Base-by-base conservation (phyloP, 768 basidiomycete genomes). In the Krasilnikovozyma curviuscula region DNA sequence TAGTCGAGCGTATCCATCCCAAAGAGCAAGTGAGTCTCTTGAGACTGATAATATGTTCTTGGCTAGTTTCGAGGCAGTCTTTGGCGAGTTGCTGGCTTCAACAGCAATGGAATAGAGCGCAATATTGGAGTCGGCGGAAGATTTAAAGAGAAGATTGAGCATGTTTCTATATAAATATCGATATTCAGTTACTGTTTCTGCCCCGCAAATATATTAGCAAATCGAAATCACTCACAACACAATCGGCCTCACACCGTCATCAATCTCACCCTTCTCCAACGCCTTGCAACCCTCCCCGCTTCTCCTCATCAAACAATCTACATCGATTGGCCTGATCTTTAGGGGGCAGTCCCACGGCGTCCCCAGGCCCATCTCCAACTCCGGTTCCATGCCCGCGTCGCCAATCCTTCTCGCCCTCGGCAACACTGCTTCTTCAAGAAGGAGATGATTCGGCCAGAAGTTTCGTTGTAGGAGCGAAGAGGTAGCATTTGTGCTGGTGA, bases 1-100 rank as follows among this genome's bases (percentile, higher is more conserved):
- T 34, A 65, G 61, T 2, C 63, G 53, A 12, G 68, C 67, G 54
- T 67, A 68, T 1, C 57, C 63, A 41, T 67, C 62, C 66, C 67
- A 69, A 7, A 68, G 57, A 0, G 54, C 40, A n/a, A 67, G 55
- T 38, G 67, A 63, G 14, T 62, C 50, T 0, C 64, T 61, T 25
- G 62, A 55, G 19, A 46, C 32, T 0, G 61, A 56, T 5, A 68
- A 55, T 29, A 68, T 53, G 3, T 50, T 37, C 48, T 67, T 67
- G n/a, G 64, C 63, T 8, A 56, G 43, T 49, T 66, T 66, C 50
- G 63, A 52, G 3, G 67, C 63, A 3, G n/a, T n/a, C n/a, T n/a
- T n/a, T n/a, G n/a, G n/a, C n/a, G n/a, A n/a, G n/a, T n/a, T n/a
- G n/a, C n/a, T n/a, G n/a, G n/a, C n/a, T n/a, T n/a, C n/a, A n/a